phyloP scores from a whole-genome alignment of 202 grass and related monocot species.

The Bolboschoenoplectus hybrid region DNA sequence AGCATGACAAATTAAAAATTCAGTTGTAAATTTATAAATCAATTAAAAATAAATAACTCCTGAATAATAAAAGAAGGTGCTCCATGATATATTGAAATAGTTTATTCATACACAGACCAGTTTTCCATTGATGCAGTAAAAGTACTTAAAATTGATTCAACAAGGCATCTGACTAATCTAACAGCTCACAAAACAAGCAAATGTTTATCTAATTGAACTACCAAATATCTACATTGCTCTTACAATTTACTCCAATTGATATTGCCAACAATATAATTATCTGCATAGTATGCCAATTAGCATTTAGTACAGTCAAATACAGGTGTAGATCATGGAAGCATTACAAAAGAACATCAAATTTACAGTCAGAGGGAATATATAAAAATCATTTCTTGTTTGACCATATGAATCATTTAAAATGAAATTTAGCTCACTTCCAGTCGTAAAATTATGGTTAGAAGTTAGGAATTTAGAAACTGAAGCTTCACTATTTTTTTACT shows the following conservation, averaged over 20 bases:
- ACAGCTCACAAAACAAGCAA: background rate
- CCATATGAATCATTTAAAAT: background rate
- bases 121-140: background rate
- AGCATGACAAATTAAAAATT: background rate
- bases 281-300: background rate
- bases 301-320: background rate
- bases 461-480: background rate
- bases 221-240: background rate
- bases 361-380: background rate
- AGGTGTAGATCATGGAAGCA: background rate
- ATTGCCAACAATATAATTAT: background rate
- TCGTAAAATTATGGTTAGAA: background rate
- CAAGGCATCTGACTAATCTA: background rate
- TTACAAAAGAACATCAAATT: conserved; percentile 9
- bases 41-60: background rate
- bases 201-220: conserved; percentile 3
- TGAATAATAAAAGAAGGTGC: background rate
- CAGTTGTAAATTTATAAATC: conserved; percentile 16
- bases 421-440: background rate
- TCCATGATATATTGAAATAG: background rate
- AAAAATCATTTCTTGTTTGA: background rate
- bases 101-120: background rate
- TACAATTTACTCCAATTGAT: background rate
- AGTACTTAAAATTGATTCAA: conserved; percentile 1
- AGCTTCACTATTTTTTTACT: background rate